phyloP scores from a whole-genome alignment of 2,329 filamentous ascomycete genomes.

The Fusarium duplospermum region DNA sequence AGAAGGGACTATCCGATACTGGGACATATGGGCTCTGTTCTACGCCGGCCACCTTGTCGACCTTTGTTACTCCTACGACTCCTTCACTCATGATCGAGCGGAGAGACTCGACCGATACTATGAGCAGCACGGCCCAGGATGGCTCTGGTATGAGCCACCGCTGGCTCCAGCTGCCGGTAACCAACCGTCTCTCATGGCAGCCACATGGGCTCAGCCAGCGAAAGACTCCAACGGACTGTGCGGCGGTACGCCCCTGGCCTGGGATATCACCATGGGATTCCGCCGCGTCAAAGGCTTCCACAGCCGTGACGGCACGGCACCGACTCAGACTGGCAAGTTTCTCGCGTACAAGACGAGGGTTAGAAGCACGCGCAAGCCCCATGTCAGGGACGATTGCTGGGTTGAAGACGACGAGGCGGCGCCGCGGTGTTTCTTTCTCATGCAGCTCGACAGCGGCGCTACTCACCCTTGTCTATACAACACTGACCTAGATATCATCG shows the following conservation, averaged over 20 bases:
- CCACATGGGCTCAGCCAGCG: constrained; percentile 40
- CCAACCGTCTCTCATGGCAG: constrained; percentile 35
- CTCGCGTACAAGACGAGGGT: constrained; percentile 30
- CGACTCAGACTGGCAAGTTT: constrained; percentile 15
- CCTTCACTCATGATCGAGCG: constrained; percentile 38
- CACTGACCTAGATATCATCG: constrained; percentile 33
- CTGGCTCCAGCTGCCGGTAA: constrained; percentile 23
- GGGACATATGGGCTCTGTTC: constrained; percentile 41
- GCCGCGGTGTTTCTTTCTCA: constrained; percentile 39
- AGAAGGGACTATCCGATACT: constrained; percentile 34
- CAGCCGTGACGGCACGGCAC: constrained; percentile 13
- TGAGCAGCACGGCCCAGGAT: constrained; percentile 36
- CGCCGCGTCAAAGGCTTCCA: constrained; percentile 39
- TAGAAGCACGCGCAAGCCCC: background rate
- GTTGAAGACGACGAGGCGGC: constrained; percentile 27
- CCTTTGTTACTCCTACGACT: constrained; percentile 37
- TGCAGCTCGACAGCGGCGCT: constrained; percentile 44
- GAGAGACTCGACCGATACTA: constrained; percentile 40
- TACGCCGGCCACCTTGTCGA: constrained; percentile 39
- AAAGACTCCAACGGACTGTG: background rate
- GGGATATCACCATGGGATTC: constrained; percentile 45
- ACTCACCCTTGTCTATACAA: constrained; percentile 36
- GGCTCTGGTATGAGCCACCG: constrained; percentile 44
- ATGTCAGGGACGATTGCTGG: constrained; percentile 1
- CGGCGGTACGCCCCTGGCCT: constrained; percentile 10